phyloP scores from a whole-genome alignment of 163 green algal genomes.

The Scenedesmus sp. region DNA sequence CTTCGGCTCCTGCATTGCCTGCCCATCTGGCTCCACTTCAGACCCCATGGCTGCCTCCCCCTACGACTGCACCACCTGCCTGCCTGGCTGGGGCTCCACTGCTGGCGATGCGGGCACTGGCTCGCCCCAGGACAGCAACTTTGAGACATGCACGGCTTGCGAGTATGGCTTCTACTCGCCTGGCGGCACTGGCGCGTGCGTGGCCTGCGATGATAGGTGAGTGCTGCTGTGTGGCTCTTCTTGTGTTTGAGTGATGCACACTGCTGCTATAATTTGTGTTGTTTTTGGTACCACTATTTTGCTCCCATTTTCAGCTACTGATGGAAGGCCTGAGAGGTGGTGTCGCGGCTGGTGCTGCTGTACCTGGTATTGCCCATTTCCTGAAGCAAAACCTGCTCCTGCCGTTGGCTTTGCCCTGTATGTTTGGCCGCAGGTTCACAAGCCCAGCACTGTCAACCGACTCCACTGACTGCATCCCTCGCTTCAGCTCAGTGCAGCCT shows the following conservation, averaged over 20 bases:
- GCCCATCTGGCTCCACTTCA: background rate
- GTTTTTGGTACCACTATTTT: too few species aligned
- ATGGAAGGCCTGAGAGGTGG: too few species aligned
- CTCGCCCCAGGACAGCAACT: background rate
- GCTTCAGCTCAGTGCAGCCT: background rate
- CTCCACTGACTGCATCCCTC: background rate
- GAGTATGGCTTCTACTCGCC: background rate
- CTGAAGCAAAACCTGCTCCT: background rate
- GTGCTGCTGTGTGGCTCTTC: background rate
- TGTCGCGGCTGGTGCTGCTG: background rate
- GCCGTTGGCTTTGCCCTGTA: background rate
- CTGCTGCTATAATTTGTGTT: too few species aligned
- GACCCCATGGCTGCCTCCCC: background rate
- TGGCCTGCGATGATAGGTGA: constrained; percentile 1
- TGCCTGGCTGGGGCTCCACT: background rate
- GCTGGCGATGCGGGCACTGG: too few species aligned
- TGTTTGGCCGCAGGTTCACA: background rate
- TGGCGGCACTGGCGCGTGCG: background rate
- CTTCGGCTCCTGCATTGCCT: background rate
- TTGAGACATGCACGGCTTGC: background rate
- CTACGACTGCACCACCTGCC: background rate
- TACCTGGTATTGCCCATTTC: background rate
- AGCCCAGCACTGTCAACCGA: background rate
- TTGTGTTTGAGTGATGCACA: too few species aligned
- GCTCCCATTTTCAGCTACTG: too few species aligned